Evolutionary conservation across 2,329 filamentous ascomycete species (phyloP).

Genomic region (Alternaria alternata): DNA sequence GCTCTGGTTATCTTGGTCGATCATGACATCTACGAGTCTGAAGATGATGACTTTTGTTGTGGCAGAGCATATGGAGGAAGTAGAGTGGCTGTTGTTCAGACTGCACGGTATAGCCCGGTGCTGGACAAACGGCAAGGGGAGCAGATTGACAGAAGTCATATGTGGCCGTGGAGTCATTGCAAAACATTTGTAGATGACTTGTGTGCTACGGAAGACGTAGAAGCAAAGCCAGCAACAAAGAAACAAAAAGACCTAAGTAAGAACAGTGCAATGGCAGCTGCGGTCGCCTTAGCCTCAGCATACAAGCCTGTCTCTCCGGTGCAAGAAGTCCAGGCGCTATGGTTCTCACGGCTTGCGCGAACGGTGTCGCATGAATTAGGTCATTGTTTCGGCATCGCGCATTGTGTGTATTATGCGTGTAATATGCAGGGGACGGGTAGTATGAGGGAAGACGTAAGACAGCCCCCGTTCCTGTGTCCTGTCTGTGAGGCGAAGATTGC

Average conservation of each 20-base stretch:
- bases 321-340: constrained; percentile 55
- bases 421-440: constrained; percentile 68
- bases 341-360: constrained; percentile 64
- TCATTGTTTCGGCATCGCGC: constrained; percentile 71
- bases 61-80: constrained; percentile 72
- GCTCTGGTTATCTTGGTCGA: constrained; percentile 65
- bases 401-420: constrained; percentile 72
- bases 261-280: constrained; percentile 21
- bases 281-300: constrained; percentile 21
- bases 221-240: constrained; percentile 17
- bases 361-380: constrained; percentile 70
- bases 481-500: constrained; percentile 65
- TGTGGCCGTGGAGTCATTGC: constrained; percentile 73
- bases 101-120: constrained; percentile 67
- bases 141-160: constrained; percentile 60
- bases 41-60: constrained; percentile 72
- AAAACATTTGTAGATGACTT: constrained; percentile 56
- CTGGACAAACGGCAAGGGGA: constrained; percentile 54
- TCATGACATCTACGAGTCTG: constrained; percentile 71
- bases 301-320: constrained; percentile 14
- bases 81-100: constrained; percentile 68
- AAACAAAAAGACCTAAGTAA: constrained; percentile 20
- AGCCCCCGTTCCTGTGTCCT: constrained; percentile 70
- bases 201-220: constrained; percentile 44
- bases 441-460: constrained; percentile 66